Evolutionary conservation across 78 protist species (phyloP).

Genomic region (Fonticula alba): DNA sequence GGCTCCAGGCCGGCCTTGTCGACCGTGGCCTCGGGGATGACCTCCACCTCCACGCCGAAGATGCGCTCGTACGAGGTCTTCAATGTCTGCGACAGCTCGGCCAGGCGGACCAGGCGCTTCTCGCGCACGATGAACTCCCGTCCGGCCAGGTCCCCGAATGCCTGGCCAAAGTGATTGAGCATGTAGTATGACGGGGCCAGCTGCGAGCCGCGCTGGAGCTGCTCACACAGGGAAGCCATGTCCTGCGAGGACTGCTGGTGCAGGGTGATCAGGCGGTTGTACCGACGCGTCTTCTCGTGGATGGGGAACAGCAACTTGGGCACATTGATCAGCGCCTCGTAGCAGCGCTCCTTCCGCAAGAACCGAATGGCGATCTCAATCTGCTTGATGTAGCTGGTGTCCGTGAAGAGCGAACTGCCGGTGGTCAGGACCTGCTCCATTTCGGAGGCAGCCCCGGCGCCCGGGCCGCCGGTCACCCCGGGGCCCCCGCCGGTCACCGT

Average conservation of each 20-base stretch:
- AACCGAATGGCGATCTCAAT: not conserved
- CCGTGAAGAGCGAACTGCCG: too few relatives aligned
- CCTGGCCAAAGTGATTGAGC: too few relatives aligned
- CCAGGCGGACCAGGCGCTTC: too few relatives aligned
- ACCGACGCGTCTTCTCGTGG: constrained; percentile 3
- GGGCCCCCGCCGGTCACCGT: too few relatives aligned
- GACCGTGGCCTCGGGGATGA: constrained; percentile 6
- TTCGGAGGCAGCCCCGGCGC: too few relatives aligned
- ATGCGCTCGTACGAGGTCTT: too few relatives aligned
- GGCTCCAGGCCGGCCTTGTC: constrained; percentile 4
- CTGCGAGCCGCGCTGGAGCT: too few relatives aligned
- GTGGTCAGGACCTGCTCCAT: too few relatives aligned
- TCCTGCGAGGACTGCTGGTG: too few relatives aligned
- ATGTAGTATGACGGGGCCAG: too few relatives aligned
- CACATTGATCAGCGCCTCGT: constrained; percentile 1
- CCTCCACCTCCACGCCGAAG: not conserved
- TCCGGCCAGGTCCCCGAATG: not conserved
- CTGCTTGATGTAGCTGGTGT: not conserved
- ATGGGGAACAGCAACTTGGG: constrained; percentile 18
- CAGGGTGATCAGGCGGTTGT: not conserved
- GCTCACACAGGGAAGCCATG: not conserved
- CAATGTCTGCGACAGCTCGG: too few relatives aligned
- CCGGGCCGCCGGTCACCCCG: too few relatives aligned
- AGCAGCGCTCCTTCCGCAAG: constrained; percentile 1
- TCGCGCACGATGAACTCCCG: constrained; percentile 14